Conservation (phyloP, 2,329 filamentous ascomycete genomes). For the Onygenales sp. region DNA sequence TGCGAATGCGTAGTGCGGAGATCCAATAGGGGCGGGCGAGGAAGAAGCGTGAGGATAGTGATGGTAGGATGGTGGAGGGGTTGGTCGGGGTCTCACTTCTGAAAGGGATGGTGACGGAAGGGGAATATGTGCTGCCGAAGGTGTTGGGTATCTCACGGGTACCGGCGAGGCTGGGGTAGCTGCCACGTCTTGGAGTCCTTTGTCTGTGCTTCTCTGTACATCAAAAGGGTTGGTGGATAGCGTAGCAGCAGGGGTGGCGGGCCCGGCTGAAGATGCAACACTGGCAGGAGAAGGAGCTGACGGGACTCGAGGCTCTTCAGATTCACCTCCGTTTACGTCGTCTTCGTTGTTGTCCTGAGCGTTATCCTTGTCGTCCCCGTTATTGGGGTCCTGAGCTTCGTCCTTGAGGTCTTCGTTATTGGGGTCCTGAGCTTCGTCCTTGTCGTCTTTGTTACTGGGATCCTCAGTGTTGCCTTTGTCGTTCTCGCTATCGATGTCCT, state of each 20-base stretch:
- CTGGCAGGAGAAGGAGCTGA: background rate
- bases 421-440: background rate
- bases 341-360: background rate
- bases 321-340: conserved; percentile 1
- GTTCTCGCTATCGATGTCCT: conserved; percentile 1
- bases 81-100: conserved; percentile 9
- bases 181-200: conserved; percentile 4
- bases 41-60: conserved; percentile 10
- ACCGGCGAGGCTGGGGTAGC: conserved; percentile 4
- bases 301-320: background rate
- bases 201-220: conserved; percentile 6
- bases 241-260: conserved; percentile 2
- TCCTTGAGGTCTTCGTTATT: background rate
- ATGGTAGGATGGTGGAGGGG: conserved; percentile 12
- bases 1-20: conserved; percentile 13
- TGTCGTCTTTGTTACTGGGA: background rate
- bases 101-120: conserved; percentile 8
- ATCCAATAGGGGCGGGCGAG: conserved; percentile 14
- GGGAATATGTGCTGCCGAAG: conserved; percentile 2
- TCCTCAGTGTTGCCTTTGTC: background rate
- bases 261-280: conserved; percentile 1
- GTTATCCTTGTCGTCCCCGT: background rate
- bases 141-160: conserved; percentile 4
- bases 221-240: conserved; percentile 3
- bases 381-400: background rate